Base-by-base conservation (phyloP, 176 grass and related monocot species). In the Raddia distichophylla region DNA sequence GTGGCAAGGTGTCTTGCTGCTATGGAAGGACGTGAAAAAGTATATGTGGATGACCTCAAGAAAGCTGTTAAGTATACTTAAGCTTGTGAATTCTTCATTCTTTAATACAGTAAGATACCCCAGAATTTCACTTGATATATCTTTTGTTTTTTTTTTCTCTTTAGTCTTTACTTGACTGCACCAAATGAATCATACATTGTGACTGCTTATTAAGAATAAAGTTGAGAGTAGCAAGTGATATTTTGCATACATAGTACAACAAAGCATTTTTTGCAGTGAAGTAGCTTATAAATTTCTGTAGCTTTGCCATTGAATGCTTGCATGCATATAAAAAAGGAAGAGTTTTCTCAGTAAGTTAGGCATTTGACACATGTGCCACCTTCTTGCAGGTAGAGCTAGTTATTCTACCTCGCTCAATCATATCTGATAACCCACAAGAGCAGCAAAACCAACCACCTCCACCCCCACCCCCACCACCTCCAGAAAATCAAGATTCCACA, bases 1-100 rank as follows among this genome's bases (percentile, higher is more conserved):
- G 95, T 98, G 76, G 95, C 95, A 84, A 98, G 95, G 93, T 98
- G 95, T 81, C 82, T 98, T 81, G 95, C 95, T 84, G 92, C 95
- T 67, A 89, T 95, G 85, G 95, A 98, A 80, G 92, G 92, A 34
- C 95, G 95, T 80, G 95, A 98, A 85, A 95, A 98, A 98, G 92
- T 98, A 58, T 93, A 86, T 12, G 95, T 91, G 80, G 95, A 98
- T 87, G 95, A 98, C 76, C 92, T 98, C 54, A 98, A 98, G 86
- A 98, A 98, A 94, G 95, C 95, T 75, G 95, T 98, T 88, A 91
- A 93, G 90, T 86, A 85, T 78, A 54, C 48, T 59, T 43, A 54
- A 70, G 34, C 51, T 32, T 73, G 68, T 43, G 18, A 75, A 64
- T 74, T 75, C 44, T 79, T 89, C 48, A 69, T 74, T 60, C 12